phyloP scores from a whole-genome alignment of 805 yeast species.

The Lipomyces lipofer region DNA sequence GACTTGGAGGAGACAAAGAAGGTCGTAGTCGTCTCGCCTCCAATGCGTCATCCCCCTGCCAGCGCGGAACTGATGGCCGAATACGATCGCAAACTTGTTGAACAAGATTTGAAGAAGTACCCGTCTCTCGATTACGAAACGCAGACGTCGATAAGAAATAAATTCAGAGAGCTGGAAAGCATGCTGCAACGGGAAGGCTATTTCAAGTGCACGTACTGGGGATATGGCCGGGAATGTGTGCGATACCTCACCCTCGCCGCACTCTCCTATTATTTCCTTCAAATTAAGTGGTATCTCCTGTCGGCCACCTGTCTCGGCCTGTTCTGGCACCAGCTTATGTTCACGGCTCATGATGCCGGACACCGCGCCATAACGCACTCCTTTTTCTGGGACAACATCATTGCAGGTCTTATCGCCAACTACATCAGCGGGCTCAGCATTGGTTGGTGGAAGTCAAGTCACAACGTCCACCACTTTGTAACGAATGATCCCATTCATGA shows the following conservation, averaged over 20 bases:
- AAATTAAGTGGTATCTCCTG: slow-evolving; percentile 46
- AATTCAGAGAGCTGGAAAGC: slow-evolving; percentile 63
- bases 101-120: slow-evolving; percentile 53
- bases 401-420: slow-evolving; percentile 73
- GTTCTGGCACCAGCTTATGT: slow-evolving; percentile 88
- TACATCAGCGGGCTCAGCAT: slow-evolving; percentile 83
- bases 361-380: slow-evolving; percentile 81
- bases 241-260: slow-evolving; percentile 59
- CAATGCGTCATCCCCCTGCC: slow-evolving; percentile 9
- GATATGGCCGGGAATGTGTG: slow-evolving; percentile 64
- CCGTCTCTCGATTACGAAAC: slow-evolving; percentile 71
- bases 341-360: slow-evolving; percentile 89
- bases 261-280: slow-evolving; percentile 52
- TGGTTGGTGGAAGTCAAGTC: slow-evolving; percentile 95
- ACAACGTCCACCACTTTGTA: slow-evolving; percentile 84
- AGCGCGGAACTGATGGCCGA: slow-evolving; percentile 48
- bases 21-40: slow-evolving; percentile 32
- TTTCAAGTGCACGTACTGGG: slow-evolving; percentile 73
- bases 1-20: not conserved
- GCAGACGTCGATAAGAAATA: slow-evolving; percentile 55
- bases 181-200: slow-evolving; percentile 57
- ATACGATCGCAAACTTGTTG: slow-evolving; percentile 58
- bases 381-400: slow-evolving; percentile 70
- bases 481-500: slow-evolving; percentile 92
- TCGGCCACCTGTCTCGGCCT: slow-evolving; percentile 70